Percentiles rank a stretch among this genome's conserved stretches.
phyloP scores from a whole-genome alignment of 1,284 basidiomycete genomes.

The Fomitopsis pinicola region DNA sequence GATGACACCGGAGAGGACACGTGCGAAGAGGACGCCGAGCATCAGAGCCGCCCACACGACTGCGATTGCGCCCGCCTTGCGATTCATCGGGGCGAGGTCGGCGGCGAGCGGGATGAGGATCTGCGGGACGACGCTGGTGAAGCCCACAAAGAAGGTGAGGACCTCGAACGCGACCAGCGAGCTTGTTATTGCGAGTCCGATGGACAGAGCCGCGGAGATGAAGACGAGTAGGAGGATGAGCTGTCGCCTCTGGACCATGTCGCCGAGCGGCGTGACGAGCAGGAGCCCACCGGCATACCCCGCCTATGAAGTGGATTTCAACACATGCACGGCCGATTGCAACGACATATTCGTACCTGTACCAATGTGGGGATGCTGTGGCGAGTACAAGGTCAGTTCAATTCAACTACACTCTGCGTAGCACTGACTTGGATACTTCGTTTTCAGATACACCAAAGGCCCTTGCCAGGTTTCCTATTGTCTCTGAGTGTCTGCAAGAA shows the following conservation, averaged over 20 bases:
- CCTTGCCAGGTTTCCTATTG: not conserved
- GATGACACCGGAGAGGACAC: constrained; percentile 45
- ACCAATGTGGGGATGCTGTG: constrained; percentile 50
- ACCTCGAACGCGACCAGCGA: constrained; percentile 40
- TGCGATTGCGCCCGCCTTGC: constrained; percentile 43
- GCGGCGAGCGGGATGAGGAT: too few species aligned
- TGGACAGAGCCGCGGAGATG: constrained; percentile 34
- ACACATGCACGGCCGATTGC: too few species aligned
- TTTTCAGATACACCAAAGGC: not conserved
- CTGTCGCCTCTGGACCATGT: constrained; percentile 46
- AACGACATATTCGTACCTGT: constrained; percentile 46
- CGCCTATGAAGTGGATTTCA: too few species aligned
- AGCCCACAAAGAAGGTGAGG: constrained; percentile 44
- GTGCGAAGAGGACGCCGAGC: constrained; percentile 45
- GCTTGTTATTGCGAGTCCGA: constrained; percentile 43
- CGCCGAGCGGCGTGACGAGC: constrained; percentile 48
- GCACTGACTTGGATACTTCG: not conserved
- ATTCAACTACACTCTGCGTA: too few species aligned
- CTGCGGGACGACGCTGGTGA: constrained; percentile 42
- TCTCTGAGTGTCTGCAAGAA: not conserved
- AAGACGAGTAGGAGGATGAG: constrained; percentile 41
- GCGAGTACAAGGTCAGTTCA: constrained; percentile 32
- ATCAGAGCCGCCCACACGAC: constrained; percentile 48
- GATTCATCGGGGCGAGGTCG: constrained; percentile 46
- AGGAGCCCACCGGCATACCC: constrained; percentile 45